Evolutionary conservation across 345 rosid species (phyloP), one percentile per base, ranked within the genome.

Genomic region (sweet orange (Citrus sinensis)): DNA sequence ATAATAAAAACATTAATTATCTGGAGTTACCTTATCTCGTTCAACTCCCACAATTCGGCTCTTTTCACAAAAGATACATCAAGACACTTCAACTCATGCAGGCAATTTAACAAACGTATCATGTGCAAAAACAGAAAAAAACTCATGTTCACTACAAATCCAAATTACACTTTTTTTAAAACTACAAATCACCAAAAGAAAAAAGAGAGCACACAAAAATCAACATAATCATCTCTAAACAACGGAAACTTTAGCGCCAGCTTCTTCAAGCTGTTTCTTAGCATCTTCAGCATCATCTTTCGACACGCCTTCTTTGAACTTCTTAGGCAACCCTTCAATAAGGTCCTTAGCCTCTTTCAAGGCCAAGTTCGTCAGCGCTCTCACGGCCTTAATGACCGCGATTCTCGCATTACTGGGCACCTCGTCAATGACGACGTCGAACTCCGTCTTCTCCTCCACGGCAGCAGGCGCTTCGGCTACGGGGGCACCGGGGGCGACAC

Each of bases 231-330:
- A 7, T 67, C 10, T 40, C 83, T 81, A 95, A 64, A 78, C 93
- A 80, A 95, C 83, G 3, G 90, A 70, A 60, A 92, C 81, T 75
- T 89, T 90, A 5, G 97, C 97, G 1, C 98, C 98, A 19, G 98
- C 98, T 61, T 70, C 97, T 80, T 95, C 98, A 7, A 95, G 95
- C 81, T 85, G 88, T 83, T 90, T 92, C 94, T 91, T 95, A 8
- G 95, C 95, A 6, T 89, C 92, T 66, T 95, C 98, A 0, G 98
- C 98, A 75, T 93, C 98, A 7, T 95, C 98, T 74, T 90, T 92
- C 0, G 92, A 83, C 4, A 84, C 83, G 0, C 95, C 94, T 59
- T 88, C 98, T 60, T 90, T 95, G 19, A 95, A 90, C 85, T 93
- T 95, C 92, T 93, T 93, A 0, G 98, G 98, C 78, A 95, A 82